Conservation (phyloP, 2,329 filamentous ascomycete genomes). For the Mycogone perniciosa region DNA sequence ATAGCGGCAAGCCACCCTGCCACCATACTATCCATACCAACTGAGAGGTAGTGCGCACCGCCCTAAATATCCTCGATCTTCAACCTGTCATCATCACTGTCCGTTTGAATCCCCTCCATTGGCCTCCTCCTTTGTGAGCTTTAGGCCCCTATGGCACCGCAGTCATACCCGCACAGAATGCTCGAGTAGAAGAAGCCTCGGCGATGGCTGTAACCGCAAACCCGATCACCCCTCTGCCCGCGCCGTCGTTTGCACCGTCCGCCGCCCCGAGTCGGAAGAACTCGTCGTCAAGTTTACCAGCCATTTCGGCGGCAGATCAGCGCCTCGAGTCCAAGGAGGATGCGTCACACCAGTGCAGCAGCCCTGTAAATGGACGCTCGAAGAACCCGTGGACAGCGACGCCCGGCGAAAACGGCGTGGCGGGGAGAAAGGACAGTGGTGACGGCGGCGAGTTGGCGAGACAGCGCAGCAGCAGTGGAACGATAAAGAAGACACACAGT, state of each 20-base stretch:
- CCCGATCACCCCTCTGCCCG: slow-evolving; percentile 15
- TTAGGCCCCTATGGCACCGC: no score
- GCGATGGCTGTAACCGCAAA: slow-evolving; percentile 22
- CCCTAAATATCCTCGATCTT: background rate
- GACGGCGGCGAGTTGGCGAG: background rate
- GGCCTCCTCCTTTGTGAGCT: no score
- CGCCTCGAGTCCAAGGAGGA: slow-evolving; percentile 1
- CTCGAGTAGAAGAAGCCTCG: background rate
- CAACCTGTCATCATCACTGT: background rate
- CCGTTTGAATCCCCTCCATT: background rate
- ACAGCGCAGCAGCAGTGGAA: slow-evolving; percentile 18
- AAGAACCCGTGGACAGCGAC: background rate
- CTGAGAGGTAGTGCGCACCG: background rate
- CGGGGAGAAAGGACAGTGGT: background rate
- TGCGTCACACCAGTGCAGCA: background rate
- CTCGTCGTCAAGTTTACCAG: slow-evolving; percentile 1
- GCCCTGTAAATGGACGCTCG: slow-evolving; percentile 3
- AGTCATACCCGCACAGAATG: slow-evolving; percentile 2
- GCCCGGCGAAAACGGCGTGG: background rate
- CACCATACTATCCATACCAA: background rate
- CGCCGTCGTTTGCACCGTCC: slow-evolving; percentile 13
- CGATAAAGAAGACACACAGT: slow-evolving; percentile 26
- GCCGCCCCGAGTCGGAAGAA: background rate
- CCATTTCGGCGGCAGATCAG: background rate
- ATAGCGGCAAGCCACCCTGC: background rate